Evolutionary conservation across 768 basidiomycete species (phyloP).

Genomic region (Tulasnella sp.): DNA sequence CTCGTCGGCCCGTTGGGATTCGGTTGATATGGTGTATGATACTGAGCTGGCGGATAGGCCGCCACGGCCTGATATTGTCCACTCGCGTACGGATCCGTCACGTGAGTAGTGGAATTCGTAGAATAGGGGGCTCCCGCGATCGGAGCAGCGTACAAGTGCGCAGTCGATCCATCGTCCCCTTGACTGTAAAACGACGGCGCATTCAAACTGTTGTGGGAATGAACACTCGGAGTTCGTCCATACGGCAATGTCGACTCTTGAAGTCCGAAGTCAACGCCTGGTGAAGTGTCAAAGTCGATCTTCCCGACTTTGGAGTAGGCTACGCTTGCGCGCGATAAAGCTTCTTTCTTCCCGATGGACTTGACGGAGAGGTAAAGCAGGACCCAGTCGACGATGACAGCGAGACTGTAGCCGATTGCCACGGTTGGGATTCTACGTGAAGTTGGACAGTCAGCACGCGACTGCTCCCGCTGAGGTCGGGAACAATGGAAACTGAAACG

Average conservation of each 20-base stretch:
- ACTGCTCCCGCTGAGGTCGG: background rate
- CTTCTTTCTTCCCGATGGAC: background rate
- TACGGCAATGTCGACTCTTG: background rate
- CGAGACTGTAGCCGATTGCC: background rate
- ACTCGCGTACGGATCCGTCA: background rate
- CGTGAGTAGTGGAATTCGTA: background rate
- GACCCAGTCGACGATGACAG: background rate
- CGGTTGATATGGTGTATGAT: background rate
- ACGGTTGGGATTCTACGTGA: background rate
- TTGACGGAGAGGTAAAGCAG: slow-evolving; percentile 2
- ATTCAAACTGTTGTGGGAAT: background rate
- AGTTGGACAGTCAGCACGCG: background rate
- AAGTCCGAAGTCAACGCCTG: background rate
- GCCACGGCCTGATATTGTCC: background rate
- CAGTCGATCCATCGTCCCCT: background rate
- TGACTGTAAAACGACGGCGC: background rate
- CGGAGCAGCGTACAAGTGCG: background rate
- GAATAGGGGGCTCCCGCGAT: background rate
- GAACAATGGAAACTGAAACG: background rate
- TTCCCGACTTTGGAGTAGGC: background rate
- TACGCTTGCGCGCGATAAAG: background rate
- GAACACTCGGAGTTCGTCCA: background rate
- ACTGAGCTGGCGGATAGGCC: background rate
- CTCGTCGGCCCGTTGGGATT: background rate
- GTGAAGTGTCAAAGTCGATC: background rate